Evolutionary conservation across 1,284 basidiomycete genomes (phyloP).

Genomic region (Butyriboletus regius): DNA sequence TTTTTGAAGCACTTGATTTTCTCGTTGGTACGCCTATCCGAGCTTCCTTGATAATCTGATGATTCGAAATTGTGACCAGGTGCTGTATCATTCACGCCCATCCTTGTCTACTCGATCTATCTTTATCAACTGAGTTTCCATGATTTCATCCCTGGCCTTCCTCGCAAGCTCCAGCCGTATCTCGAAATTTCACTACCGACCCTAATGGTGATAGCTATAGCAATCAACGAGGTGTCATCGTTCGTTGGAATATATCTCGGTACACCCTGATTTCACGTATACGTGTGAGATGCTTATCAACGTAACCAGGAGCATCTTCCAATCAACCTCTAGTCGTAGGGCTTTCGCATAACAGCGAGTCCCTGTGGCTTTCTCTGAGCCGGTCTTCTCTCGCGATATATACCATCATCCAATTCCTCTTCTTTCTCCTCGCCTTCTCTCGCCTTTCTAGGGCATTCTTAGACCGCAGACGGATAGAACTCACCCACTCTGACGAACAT

Average conservation of each 20-base stretch:
- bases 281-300: slow-evolving; percentile 6
- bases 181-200: slow-evolving; percentile 48
- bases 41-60: neutral
- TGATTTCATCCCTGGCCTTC: slow-evolving; percentile 48
- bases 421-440: slow-evolving; percentile 52
- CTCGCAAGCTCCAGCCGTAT: slow-evolving; percentile 42
- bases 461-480: slow-evolving; percentile 48
- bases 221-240: slow-evolving; percentile 54
- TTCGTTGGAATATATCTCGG: slow-evolving; percentile 56
- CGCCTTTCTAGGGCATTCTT: slow-evolving; percentile 48
- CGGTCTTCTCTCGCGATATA: slow-evolving; percentile 54
- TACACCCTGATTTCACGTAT: slow-evolving; percentile 29
- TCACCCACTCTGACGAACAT: slow-evolving; percentile 39
- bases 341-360: slow-evolving; percentile 36
- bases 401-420: slow-evolving; percentile 48
- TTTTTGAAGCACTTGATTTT: slow-evolving; percentile 40
- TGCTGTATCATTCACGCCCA: slow-evolving; percentile 49
- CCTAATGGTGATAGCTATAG: slow-evolving; percentile 41
- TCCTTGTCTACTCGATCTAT: slow-evolving; percentile 51
- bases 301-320: slow-evolving; percentile 9
- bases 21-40: slow-evolving; percentile 38
- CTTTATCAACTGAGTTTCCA: slow-evolving; percentile 46
- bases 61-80: slow-evolving; percentile 20
- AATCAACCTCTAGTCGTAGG: slow-evolving; percentile 33
- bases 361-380: slow-evolving; percentile 52